Evolutionary conservation across 108 stramenopile genomes (phyloP), one percentile per base, ranked within the genome.

Genomic region (Skeletonema costatum): DNA sequence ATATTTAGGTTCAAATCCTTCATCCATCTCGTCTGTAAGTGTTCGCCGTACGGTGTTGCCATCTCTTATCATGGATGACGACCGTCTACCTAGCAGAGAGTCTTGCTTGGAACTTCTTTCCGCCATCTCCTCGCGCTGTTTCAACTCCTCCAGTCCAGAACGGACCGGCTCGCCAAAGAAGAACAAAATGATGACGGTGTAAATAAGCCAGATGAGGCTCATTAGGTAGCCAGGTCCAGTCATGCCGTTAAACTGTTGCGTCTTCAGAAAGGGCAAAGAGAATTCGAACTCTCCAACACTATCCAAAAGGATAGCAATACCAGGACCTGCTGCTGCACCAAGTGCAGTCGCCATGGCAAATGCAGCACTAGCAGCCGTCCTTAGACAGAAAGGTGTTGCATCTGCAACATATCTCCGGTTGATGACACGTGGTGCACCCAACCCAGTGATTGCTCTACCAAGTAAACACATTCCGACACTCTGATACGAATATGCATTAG

Each of bases 401-500:
- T 93, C 95, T 14, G 93, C 93, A 61, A 72, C 78, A 31, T 50
- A 79, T 66, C 87, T 72, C 36, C 89, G 78, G 67, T 89, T 89
- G 70, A 96, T 88, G 11, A 90, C 87, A 31, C 93, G 73, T 10
- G 90, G 86, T 11, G 90, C 92, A 16, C 95, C 95, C 33, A 96
- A 80, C 10, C 95, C 95, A 16, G 79, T 87, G 9, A 96, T 74
- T 16, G 80, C 78, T 12, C 95, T 85, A 0, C 95, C 95, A 21
- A 89, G 68, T 25, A 96, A 70, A 16, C 90, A 86, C 70, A 96
- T 81, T 30, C 68, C 60, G 46, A 93, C 83, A 35, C 80, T 80
- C 56, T 87, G 70, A 64, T 88, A 90, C 2, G 77, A 41, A 62
- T 89, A 85, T 5, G 93, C 95, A 68, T 74, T 70, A 30, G 85